Conservation (phyloP, 805 yeast genomes). For the Jamesozyma lodderae region DNA sequence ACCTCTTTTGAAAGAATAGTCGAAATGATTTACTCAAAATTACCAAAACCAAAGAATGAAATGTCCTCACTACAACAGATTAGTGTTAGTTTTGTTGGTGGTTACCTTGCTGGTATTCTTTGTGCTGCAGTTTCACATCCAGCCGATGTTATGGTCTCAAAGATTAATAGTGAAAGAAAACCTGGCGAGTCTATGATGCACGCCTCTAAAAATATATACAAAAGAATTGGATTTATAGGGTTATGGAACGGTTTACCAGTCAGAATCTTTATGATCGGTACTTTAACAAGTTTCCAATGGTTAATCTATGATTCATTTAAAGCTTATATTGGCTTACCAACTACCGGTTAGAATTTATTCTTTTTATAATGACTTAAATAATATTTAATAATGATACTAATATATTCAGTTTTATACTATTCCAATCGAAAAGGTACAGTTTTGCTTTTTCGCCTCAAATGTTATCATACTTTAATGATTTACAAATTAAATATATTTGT, state of each 20-base stretch:
- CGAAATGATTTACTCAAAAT: conserved; percentile 58
- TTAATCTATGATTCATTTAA: conserved; percentile 92
- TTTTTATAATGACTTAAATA: too few species aligned
- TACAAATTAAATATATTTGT: too few species aligned
- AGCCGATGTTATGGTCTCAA: conserved; percentile 97
- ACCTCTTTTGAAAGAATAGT: conserved; percentile 91
- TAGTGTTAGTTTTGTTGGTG: conserved; percentile 90
- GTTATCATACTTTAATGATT: too few species aligned
- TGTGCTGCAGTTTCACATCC: conserved; percentile 97
- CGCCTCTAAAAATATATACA: conserved; percentile 65
- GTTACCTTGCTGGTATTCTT: conserved; percentile 94
- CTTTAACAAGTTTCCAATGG: conserved; percentile 96
- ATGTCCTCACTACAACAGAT: conserved; percentile 75
- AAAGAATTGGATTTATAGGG: conserved; percentile 78
- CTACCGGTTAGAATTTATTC: conserved; percentile 83
- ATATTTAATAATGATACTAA: neutral
- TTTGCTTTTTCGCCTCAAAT: too few species aligned
- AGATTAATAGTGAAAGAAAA: conserved; percentile 64
- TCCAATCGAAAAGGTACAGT: too few species aligned
- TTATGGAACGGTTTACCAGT: conserved; percentile 93
- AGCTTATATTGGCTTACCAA: conserved; percentile 89
- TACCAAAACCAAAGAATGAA: conserved; percentile 65
- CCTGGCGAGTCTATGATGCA: conserved; percentile 56
- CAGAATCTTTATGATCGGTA: conserved; percentile 95
- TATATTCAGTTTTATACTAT: too few species aligned